phyloP scores from a whole-genome alignment of 2,329 filamentous ascomycete genomes.

The Alternaria infectoria region DNA sequence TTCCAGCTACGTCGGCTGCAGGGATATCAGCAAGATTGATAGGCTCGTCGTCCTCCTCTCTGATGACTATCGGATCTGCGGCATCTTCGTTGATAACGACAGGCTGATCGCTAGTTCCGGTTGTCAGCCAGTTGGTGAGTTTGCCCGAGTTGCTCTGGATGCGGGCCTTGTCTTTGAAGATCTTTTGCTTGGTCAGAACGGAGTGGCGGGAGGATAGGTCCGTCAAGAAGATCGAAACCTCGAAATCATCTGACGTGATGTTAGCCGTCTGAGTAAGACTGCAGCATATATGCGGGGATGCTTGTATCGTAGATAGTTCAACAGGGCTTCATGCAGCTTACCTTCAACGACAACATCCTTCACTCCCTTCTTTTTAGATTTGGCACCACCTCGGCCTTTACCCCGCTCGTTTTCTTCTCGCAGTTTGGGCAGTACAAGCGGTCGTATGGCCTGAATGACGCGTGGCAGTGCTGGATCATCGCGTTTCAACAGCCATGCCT shows the following conservation, averaged over 20 bases:
- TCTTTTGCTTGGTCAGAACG: constrained; percentile 83
- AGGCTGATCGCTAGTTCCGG: constrained; percentile 50
- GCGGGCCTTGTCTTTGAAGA: constrained; percentile 58
- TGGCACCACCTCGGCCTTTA: constrained; percentile 64
- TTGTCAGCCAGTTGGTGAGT: constrained; percentile 55
- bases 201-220: constrained; percentile 86
- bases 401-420: constrained; percentile 77
- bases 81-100: constrained; percentile 52
- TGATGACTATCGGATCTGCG: constrained; percentile 54
- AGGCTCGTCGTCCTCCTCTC: constrained; percentile 64
- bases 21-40: constrained; percentile 65
- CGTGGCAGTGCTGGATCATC: constrained; percentile 77
- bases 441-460: constrained; percentile 84
- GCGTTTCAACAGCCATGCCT: constrained; percentile 83
- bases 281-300: neutral
- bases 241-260: constrained; percentile 79
- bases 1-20: constrained; percentile 39
- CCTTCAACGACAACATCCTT: constrained; percentile 88
- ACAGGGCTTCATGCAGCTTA: constrained; percentile 50
- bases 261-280: constrained; percentile 22
- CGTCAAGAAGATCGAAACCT: constrained; percentile 91
- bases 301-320: neutral
- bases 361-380: constrained; percentile 77
- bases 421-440: constrained; percentile 86
- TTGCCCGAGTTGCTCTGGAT: constrained; percentile 55